A percentile compares a stretch with the other conserved stretches of the same genome.
These are phyloP conservation scores for Ormosia semicastrata DNA, from an alignment of 306 rosid genomes.

Conservation along the genomic window DNA sequence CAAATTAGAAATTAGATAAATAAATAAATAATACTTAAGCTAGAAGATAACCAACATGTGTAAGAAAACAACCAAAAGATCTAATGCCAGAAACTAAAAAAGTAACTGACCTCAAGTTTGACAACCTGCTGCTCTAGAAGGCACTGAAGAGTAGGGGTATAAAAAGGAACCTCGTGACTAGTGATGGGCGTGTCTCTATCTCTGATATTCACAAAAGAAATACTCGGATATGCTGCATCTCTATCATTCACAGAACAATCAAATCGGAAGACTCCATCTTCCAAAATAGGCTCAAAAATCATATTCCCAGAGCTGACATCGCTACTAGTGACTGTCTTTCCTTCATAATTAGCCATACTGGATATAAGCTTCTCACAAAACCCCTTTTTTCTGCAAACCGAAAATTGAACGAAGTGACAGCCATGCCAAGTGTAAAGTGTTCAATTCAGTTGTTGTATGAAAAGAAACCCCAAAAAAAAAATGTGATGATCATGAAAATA, in stretches of 20 bases:
- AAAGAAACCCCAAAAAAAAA: not conserved
- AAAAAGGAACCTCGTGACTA: constrained; percentile 51
- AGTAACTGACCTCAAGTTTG: constrained; percentile 66
- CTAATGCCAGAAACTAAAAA: not conserved
- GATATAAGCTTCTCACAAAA: constrained; percentile 32
- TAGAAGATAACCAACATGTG: not conserved
- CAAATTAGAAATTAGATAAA: not conserved
- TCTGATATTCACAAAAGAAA: constrained; percentile 59
- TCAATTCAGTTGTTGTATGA: not conserved
- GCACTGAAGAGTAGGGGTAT: constrained; percentile 59
- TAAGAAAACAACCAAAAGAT: constrained; percentile 1
- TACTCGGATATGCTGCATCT: constrained; percentile 68
- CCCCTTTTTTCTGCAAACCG: constrained; percentile 47
- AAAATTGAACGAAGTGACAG: constrained; percentile 9
- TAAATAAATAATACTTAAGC: not conserved
- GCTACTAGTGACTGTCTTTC: constrained; percentile 26
- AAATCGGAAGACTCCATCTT: constrained; percentile 80
- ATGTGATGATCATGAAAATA: not conserved
- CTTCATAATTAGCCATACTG: constrained; percentile 52
- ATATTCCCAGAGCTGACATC: constrained; percentile 57
- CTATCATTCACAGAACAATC: constrained; percentile 76
- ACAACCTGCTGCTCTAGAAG: constrained; percentile 63
- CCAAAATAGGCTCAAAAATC: constrained; percentile 73
- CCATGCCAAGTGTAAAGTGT: not conserved
- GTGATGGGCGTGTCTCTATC: constrained; percentile 59